These are phyloP conservation scores for Penicillium goetzii DNA, from an alignment of 495 filamentous ascomycete species.

Conservation along the genomic window DNA sequence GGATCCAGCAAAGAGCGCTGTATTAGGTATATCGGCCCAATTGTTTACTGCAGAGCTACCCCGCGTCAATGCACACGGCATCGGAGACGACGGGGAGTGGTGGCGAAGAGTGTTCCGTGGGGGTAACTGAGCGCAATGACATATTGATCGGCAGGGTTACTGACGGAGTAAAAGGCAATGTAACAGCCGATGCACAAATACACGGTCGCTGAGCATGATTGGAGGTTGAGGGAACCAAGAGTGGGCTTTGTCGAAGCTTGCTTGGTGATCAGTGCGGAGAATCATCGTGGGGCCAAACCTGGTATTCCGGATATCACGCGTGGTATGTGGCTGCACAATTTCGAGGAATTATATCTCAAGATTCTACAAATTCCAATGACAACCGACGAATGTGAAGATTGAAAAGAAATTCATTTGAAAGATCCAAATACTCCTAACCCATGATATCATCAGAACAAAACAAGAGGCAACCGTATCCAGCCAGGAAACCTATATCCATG, in stretches of 20 bases:
- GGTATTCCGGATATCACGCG: neutral
- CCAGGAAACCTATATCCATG: slow-evolving; percentile 28
- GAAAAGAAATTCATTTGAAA: slow-evolving; percentile 25
- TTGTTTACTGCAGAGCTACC: slow-evolving; percentile 5
- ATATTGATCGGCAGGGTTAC: slow-evolving; percentile 19
- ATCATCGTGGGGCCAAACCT: neutral
- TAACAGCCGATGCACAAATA: slow-evolving; percentile 12
- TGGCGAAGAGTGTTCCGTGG: slow-evolving; percentile 4
- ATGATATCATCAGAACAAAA: slow-evolving; percentile 37
- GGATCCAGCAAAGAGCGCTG: neutral
- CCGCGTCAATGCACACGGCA: slow-evolving; percentile 17
- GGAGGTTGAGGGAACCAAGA: slow-evolving; percentile 4
- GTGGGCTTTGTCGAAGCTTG: slow-evolving; percentile 17
- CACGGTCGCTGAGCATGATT: neutral
- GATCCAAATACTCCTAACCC: slow-evolving; percentile 29
- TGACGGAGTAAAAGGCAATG: slow-evolving; percentile 8
- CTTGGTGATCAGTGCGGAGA: slow-evolving; percentile 15
- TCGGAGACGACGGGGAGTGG: neutral
- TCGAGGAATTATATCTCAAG: neutral
- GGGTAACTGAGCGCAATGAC: slow-evolving; percentile 5
- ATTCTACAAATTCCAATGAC: neutral
- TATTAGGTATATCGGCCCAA: neutral
- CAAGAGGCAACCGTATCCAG: slow-evolving; percentile 26
- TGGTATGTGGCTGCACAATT: no score
- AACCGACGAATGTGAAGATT: neutral